phyloP scores from a whole-genome alignment of 495 filamentous ascomycete genomes.

The Friedmanniomyces endolithicus region DNA sequence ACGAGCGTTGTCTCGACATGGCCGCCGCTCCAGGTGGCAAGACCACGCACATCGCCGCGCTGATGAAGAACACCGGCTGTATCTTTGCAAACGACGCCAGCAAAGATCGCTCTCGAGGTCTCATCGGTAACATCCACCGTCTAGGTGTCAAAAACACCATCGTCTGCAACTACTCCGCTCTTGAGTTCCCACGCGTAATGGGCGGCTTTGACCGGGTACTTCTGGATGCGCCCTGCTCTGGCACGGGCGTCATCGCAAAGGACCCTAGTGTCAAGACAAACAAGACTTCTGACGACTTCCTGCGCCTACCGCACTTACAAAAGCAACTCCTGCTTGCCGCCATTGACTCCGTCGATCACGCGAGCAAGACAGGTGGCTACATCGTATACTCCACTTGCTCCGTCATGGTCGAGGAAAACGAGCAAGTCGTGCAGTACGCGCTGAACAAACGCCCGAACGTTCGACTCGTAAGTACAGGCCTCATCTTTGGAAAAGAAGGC shows the following conservation, averaged over 20 bases:
- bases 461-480: constrained; percentile 55
- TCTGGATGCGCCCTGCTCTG: constrained; percentile 71
- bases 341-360: constrained; percentile 85
- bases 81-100: constrained; percentile 95
- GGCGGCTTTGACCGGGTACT: constrained; percentile 84
- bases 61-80: constrained; percentile 96
- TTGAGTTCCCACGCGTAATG: constrained; percentile 83
- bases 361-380: constrained; percentile 78
- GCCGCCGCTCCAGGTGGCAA: constrained; percentile 96
- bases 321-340: constrained; percentile 86
- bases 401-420: constrained; percentile 87
- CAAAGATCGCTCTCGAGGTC: constrained; percentile 83
- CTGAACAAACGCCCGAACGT: constrained; percentile 85
- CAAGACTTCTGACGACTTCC: constrained; percentile 88
- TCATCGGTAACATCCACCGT: constrained; percentile 96
- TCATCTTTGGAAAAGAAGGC: constrained; percentile 59
- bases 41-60: constrained; percentile 85
- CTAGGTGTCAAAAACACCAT: constrained; percentile 86
- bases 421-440: constrained; percentile 85
- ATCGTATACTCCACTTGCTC: constrained; percentile 89
- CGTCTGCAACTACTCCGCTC: constrained; percentile 87
- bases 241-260: constrained; percentile 86
- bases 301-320: constrained; percentile 80
- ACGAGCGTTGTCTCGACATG: constrained; percentile 88
- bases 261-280: constrained; percentile 93